These are phyloP conservation scores for Aspergillus proliferans DNA, from an alignment of 2,329 filamentous ascomycete species.

Conservation along the genomic window DNA sequence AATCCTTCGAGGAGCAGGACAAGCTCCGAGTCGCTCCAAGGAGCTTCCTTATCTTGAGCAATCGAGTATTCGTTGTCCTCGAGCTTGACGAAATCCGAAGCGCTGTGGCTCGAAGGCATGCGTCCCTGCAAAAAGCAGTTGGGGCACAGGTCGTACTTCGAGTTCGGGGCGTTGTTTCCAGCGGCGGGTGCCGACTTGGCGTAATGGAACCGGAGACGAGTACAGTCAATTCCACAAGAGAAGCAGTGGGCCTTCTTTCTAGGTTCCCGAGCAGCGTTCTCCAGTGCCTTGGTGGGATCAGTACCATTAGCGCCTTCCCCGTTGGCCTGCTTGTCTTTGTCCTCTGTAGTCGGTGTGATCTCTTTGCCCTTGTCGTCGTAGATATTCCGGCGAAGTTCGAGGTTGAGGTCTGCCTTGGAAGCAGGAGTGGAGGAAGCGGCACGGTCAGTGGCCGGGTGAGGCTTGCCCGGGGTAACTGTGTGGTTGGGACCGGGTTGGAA, in stretches of 20 bases:
- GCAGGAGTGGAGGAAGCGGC: slow-evolving; percentile 59
- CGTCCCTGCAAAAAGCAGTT: slow-evolving; percentile 82
- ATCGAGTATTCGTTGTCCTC: slow-evolving; percentile 80
- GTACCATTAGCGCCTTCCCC: slow-evolving; percentile 67
- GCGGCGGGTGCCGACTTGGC: slow-evolving; percentile 57
- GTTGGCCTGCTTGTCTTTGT: slow-evolving; percentile 61
- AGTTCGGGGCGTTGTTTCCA: slow-evolving; percentile 45
- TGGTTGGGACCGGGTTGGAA: slow-evolving; percentile 87
- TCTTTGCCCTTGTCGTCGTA: slow-evolving; percentile 91
- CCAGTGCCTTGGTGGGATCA: slow-evolving; percentile 60
- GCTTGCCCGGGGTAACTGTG: slow-evolving; percentile 55
- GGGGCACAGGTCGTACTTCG: slow-evolving; percentile 83
- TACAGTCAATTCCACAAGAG: slow-evolving; percentile 88
- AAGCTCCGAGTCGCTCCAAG: slow-evolving; percentile 86
- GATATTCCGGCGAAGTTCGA: slow-evolving; percentile 91
- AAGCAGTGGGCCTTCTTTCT: slow-evolving; percentile 72
- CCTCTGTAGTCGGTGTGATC: slow-evolving; percentile 61
- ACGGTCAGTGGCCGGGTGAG: slow-evolving; percentile 63
- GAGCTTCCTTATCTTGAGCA: slow-evolving; percentile 73
- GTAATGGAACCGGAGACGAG: slow-evolving; percentile 63
- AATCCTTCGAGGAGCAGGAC: slow-evolving; percentile 85
- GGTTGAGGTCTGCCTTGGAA: slow-evolving; percentile 74
- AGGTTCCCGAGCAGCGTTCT: slow-evolving; percentile 54
- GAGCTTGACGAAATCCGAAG: slow-evolving; percentile 77
- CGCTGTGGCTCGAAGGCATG: slow-evolving; percentile 71